Evolutionary conservation across 2,329 filamentous ascomycete genomes (phyloP).

Genomic region (Clarireedia monteithiana): DNA sequence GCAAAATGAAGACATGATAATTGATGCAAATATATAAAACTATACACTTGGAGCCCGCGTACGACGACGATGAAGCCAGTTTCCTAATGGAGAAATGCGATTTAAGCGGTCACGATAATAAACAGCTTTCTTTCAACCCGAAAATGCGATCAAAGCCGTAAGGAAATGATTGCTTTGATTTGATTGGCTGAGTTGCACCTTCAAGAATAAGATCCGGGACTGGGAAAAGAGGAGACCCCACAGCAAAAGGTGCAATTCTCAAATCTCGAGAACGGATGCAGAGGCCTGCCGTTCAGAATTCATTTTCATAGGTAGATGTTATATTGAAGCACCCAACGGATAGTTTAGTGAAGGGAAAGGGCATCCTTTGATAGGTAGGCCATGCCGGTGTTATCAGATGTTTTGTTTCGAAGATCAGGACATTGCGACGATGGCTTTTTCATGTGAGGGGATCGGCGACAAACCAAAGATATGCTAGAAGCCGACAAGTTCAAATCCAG

Average conservation of each 20-base stretch:
- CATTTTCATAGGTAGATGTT: neutral
- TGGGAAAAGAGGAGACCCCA: conserved; percentile 1
- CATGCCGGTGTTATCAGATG: neutral
- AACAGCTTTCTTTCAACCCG: neutral
- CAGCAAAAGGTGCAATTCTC: neutral
- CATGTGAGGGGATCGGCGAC: neutral
- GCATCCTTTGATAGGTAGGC: neutral
- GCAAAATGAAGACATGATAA: conserved; percentile 8
- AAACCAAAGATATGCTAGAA: neutral
- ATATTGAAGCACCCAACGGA: neutral
- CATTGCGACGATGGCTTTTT: neutral
- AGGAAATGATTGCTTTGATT: neutral
- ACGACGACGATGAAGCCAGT: conserved; percentile 13
- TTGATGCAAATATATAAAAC: conserved; percentile 9
- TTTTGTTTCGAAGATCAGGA: neutral
- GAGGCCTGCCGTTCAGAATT: neutral
- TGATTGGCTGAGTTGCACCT: neutral
- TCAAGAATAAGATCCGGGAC: conserved; percentile 4
- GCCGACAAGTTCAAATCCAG: neutral
- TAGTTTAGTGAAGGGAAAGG: neutral
- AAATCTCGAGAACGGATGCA: neutral
- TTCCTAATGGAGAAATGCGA: conserved; percentile 18
- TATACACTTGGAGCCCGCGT: conserved; percentile 7
- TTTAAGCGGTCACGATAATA: conserved; percentile 15
- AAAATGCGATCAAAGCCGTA: neutral